Conservation (phyloP, 805 yeast genomes). For the Ogataea corticis region DNA sequence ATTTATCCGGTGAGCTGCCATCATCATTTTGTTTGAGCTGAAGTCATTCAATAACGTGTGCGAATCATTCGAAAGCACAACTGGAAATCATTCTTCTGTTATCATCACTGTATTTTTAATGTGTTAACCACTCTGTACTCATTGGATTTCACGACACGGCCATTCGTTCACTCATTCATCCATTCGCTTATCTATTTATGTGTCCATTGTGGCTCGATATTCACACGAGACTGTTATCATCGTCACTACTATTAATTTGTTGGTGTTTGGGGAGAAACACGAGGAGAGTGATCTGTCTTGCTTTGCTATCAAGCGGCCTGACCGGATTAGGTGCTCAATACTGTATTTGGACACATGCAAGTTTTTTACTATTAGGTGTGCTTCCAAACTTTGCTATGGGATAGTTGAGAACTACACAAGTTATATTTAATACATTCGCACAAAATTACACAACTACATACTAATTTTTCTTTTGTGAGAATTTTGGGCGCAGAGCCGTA, state of each 20-base stretch:
- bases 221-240: slow-evolving; percentile 1
- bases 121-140: slow-evolving; percentile 2
- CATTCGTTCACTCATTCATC: slow-evolving; percentile 1
- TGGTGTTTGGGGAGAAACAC: slow-evolving; percentile 2
- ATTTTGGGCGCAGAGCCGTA: too few species aligned
- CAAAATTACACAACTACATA: too few species aligned
- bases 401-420: neutral
- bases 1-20: slow-evolving; percentile 2
- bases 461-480: too few species aligned
- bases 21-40: slow-evolving; percentile 15
- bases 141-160: neutral
- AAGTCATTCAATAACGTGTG: neutral
- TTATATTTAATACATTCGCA: too few species aligned
- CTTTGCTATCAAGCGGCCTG: slow-evolving; percentile 3
- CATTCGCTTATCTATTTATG: neutral
- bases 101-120: slow-evolving; percentile 5
- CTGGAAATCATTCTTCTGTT: neutral
- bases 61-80: neutral
- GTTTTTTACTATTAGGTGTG: slow-evolving; percentile 2
- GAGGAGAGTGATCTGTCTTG: neutral
- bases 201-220: neutral
- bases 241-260: neutral
- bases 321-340: neutral
- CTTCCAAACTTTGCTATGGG: slow-evolving; percentile 1
- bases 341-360: neutral